A percentile compares a stretch with the other conserved stretches of the same genome.
Conservation (phyloP, 108 stramenopile species). For the Cyclostephanos tholiformis region DNA sequence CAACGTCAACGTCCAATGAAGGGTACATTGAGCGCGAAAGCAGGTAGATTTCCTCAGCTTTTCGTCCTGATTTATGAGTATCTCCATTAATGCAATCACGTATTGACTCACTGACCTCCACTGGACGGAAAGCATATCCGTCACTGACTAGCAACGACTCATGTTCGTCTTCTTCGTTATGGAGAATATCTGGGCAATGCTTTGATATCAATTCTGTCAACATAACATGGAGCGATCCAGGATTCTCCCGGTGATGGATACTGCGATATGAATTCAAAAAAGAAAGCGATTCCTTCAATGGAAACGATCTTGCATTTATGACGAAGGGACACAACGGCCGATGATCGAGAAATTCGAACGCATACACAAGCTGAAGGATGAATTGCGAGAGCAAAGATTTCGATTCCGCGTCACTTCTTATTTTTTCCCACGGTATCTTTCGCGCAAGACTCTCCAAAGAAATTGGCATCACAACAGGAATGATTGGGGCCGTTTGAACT, state of each 20-base stretch:
- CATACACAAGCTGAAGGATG: slow-evolving; percentile 63
- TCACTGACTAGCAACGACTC: neutral
- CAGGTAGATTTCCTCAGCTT: slow-evolving; percentile 55
- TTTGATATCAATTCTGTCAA: slow-evolving; percentile 22
- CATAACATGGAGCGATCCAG: neutral
- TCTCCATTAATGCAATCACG: slow-evolving; percentile 25
- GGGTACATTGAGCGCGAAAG: slow-evolving; percentile 29
- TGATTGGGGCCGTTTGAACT: neutral
- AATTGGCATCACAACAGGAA: slow-evolving; percentile 41
- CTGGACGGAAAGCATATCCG: slow-evolving; percentile 10
- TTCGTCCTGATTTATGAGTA: slow-evolving; percentile 29
- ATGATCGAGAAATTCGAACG: slow-evolving; percentile 46
- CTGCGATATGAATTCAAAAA: slow-evolving; percentile 7
- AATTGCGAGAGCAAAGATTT: slow-evolving; percentile 28
- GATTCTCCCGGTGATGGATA: neutral
- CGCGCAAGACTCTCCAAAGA: slow-evolving; percentile 24
- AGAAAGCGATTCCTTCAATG: slow-evolving; percentile 40
- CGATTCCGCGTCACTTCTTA: slow-evolving; percentile 1
- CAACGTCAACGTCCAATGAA: slow-evolving; percentile 45
- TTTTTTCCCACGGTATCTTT: slow-evolving; percentile 23
- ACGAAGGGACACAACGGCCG: slow-evolving; percentile 56
- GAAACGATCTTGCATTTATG: slow-evolving; percentile 53
- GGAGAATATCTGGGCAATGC: slow-evolving; percentile 32
- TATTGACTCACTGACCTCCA: slow-evolving; percentile 28
- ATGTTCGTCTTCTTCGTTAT: neutral